Percentiles rank a stretch among this genome's conserved stretches.
Evolutionary conservation across 108 stramenopile genomes (phyloP).

Genomic region (Conticribra guillardii): DNA sequence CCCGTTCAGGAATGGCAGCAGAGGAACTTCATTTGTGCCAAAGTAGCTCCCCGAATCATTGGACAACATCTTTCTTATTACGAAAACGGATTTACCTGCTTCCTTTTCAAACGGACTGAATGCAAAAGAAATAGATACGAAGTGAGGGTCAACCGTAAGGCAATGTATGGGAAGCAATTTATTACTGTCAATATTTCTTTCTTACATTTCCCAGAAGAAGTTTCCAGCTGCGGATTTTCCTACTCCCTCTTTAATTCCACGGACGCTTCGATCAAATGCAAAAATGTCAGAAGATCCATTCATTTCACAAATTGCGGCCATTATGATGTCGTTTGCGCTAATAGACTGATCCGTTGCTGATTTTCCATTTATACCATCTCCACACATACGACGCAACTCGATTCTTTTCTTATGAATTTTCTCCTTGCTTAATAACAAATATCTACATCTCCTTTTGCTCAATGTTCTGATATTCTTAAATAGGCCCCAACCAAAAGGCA

Average conservation of each 20-base stretch:
- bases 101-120: constrained; percentile 50
- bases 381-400: constrained; percentile 18
- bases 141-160: too few species aligned
- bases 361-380: not conserved
- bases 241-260: constrained; percentile 53
- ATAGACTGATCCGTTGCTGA: constrained; percentile 10
- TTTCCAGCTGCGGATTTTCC: constrained; percentile 39
- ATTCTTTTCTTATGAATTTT: constrained; percentile 44
- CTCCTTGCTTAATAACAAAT: constrained; percentile 46
- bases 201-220: constrained; percentile 47
- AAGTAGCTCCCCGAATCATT: constrained; percentile 40
- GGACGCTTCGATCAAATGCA: constrained; percentile 50
- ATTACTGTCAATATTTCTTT: too few species aligned
- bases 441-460: constrained; percentile 28
- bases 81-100: constrained; percentile 21
- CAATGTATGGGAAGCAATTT: too few species aligned
- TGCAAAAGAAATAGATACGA: too few species aligned
- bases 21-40: constrained; percentile 38
- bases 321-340: constrained; percentile 51
- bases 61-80: constrained; percentile 37
- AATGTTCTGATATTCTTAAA: constrained; percentile 46
- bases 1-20: constrained; percentile 54
- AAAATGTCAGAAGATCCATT: constrained; percentile 50
- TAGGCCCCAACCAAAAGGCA: constrained; percentile 52
- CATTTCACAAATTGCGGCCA: constrained; percentile 52